Conservation (phyloP, 2,329 filamentous ascomycete species). For the Fusarium scirpi region DNA sequence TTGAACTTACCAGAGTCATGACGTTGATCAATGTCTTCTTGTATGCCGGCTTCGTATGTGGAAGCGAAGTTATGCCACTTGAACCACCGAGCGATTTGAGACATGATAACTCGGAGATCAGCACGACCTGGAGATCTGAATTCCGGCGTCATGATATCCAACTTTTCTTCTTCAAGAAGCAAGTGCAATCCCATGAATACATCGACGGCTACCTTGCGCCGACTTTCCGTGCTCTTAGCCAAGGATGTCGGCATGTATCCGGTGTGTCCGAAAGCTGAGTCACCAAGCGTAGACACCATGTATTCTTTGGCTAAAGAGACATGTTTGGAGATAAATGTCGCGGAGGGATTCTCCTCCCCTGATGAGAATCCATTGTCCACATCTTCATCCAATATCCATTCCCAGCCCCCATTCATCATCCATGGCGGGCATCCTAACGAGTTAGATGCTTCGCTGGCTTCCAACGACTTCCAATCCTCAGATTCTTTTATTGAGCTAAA, state of each 20-base stretch:
- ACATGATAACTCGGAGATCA: slow-evolving; percentile 77
- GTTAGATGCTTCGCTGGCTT: slow-evolving; percentile 60
- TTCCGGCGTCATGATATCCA: slow-evolving; percentile 70
- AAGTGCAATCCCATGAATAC: slow-evolving; percentile 84
- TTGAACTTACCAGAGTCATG: slow-evolving; percentile 56
- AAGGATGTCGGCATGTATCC: slow-evolving; percentile 76
- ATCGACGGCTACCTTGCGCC: slow-evolving; percentile 72
- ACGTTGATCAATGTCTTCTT: slow-evolving; percentile 57
- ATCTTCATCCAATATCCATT: slow-evolving; percentile 75
- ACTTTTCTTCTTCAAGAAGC: slow-evolving; percentile 88
- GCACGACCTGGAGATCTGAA: slow-evolving; percentile 58
- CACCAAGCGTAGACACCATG: slow-evolving; percentile 68
- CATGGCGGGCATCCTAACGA: slow-evolving; percentile 65
- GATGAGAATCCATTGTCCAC: slow-evolving; percentile 48
- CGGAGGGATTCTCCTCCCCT: slow-evolving; percentile 38
- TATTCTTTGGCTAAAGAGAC: slow-evolving; percentile 74
- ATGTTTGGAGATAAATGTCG: slow-evolving; percentile 63
- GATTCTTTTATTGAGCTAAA: slow-evolving; percentile 53
- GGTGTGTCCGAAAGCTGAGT: slow-evolving; percentile 61
- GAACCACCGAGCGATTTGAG: slow-evolving; percentile 86
- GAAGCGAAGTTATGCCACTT: slow-evolving; percentile 69
- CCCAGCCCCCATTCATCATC: slow-evolving; percentile 75
- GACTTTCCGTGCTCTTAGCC: slow-evolving; percentile 64
- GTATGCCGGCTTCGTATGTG: slow-evolving; percentile 65
- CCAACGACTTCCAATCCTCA: slow-evolving; percentile 63